Conservation (phyloP, 352 stramenopile species). For the Pythium pectinolyticum region DNA sequence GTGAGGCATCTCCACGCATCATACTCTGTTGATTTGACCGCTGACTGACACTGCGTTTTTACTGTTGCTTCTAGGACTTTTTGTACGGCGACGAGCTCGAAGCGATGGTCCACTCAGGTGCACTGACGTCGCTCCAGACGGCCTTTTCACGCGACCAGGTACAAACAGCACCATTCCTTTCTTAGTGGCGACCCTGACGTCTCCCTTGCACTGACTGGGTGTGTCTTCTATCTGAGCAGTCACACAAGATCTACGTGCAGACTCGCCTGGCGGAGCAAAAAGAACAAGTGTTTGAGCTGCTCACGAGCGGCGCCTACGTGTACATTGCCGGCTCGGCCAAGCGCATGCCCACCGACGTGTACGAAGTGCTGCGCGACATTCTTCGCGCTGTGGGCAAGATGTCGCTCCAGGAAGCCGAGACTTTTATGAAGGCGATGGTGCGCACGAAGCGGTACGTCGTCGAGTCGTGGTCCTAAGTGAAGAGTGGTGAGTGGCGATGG, state of each 20-base stretch:
- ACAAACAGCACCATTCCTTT: background rate
- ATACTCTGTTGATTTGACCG: background rate
- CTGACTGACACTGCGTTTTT: too few species aligned
- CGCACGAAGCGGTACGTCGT: slow-evolving; percentile 83
- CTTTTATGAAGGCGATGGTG: slow-evolving; percentile 70
- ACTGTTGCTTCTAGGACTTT: slow-evolving; percentile 64
- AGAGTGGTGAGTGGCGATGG: background rate
- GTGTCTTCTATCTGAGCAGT: slow-evolving; percentile 28
- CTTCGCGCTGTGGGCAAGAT: slow-evolving; percentile 76
- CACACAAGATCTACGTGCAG: slow-evolving; percentile 92
- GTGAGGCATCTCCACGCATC: slow-evolving; percentile 22
- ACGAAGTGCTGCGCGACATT: slow-evolving; percentile 87
- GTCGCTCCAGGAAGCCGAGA: slow-evolving; percentile 58
- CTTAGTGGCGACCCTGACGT: too few species aligned
- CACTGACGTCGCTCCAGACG: slow-evolving; percentile 74
- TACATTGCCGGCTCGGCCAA: slow-evolving; percentile 91
- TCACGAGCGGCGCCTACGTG: slow-evolving; percentile 67
- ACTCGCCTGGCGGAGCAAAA: slow-evolving; percentile 84
- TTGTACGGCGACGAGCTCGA: slow-evolving; percentile 83
- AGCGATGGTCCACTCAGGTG: slow-evolving; percentile 40
- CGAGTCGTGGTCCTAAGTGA: slow-evolving; percentile 77
- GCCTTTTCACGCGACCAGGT: slow-evolving; percentile 91
- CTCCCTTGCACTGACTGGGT: too few species aligned
- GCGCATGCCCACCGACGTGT: slow-evolving; percentile 91
- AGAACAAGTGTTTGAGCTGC: slow-evolving; percentile 61